These are phyloP conservation scores for Colletotrichum eleusines DNA, from an alignment of 2,329 filamentous ascomycete genomes.

Conservation along the genomic window DNA sequence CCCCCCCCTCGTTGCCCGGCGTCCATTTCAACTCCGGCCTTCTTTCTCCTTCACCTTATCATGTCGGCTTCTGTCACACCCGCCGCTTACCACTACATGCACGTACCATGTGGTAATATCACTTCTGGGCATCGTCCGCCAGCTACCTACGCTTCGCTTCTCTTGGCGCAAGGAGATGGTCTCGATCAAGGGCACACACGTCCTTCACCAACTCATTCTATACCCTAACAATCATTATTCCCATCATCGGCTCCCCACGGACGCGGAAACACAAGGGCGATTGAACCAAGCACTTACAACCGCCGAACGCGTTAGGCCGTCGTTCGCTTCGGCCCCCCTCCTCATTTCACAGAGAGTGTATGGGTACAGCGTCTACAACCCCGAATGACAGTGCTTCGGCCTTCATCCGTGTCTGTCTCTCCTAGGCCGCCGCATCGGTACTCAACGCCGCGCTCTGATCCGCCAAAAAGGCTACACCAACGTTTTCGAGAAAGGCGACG, in stretches of 20 bases:
- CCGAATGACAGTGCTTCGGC: not conserved
- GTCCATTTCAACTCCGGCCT: not conserved
- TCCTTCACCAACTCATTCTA: not conserved
- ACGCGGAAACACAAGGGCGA: constrained; percentile 1
- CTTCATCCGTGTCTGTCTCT: not conserved
- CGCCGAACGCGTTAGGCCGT: constrained; percentile 1
- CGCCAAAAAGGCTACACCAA: constrained; percentile 29
- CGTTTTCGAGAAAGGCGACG: constrained; percentile 26
- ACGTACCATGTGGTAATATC: not conserved
- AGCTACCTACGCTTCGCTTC: not conserved
- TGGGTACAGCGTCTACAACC: not conserved
- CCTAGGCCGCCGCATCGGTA: constrained; percentile 1
- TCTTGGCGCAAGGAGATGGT: not conserved
- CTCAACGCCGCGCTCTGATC: not conserved
- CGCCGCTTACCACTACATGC: constrained; percentile 16
- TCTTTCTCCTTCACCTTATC: not conserved
- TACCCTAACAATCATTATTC: not conserved
- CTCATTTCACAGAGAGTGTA: not conserved
- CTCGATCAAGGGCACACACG: not conserved
- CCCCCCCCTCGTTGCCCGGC: not conserved
- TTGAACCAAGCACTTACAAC: not conserved
- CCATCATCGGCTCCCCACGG: constrained; percentile 10
- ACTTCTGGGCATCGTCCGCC: not conserved
- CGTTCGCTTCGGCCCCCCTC: not conserved
- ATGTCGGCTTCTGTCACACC: constrained; percentile 26